Conservation (phyloP, 2,329 filamentous ascomycete species). For the Teratosphaeria destructans region DNA sequence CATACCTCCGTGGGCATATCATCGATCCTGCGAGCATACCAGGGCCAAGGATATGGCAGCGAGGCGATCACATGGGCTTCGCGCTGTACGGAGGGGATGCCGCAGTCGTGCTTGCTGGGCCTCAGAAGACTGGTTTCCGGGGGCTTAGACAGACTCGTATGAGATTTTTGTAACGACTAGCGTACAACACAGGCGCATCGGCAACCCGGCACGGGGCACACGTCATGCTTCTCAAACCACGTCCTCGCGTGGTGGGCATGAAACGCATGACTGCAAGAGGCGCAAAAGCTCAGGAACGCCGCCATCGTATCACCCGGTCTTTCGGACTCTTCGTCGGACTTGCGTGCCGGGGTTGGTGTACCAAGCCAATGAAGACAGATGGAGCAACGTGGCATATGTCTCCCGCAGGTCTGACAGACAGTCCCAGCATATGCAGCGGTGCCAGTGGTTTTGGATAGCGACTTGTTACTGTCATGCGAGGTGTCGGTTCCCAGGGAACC, state of each 20-base stretch:
- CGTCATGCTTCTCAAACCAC: constrained; percentile 48
- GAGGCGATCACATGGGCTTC: constrained; percentile 38
- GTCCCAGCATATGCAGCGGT: constrained; percentile 32
- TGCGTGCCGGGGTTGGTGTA: constrained; percentile 43
- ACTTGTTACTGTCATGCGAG: constrained; percentile 10
- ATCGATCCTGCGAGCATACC: constrained; percentile 25
- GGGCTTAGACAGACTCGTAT: neutral
- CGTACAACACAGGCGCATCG: constrained; percentile 37
- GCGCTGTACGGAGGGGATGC: neutral
- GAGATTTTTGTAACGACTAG: neutral
- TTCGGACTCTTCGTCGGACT: constrained; percentile 16
- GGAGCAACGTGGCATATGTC: constrained; percentile 52
- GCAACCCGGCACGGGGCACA: constrained; percentile 47
- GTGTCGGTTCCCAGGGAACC: constrained; percentile 42
- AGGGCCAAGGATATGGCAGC: constrained; percentile 35
- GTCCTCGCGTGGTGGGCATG: constrained; percentile 52
- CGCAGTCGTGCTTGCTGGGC: neutral
- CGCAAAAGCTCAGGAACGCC: constrained; percentile 50
- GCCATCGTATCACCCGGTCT: constrained; percentile 27
- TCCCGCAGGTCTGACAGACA: constrained; percentile 50
- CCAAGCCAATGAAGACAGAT: constrained; percentile 54
- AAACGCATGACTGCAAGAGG: constrained; percentile 53
- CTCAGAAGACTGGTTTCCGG: neutral
- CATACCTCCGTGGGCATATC: constrained; percentile 32
- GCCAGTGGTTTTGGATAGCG: constrained; percentile 15